Evolutionary conservation across 345 rosid species (phyloP).

Genomic region (Eucalyptus victrix): DNA sequence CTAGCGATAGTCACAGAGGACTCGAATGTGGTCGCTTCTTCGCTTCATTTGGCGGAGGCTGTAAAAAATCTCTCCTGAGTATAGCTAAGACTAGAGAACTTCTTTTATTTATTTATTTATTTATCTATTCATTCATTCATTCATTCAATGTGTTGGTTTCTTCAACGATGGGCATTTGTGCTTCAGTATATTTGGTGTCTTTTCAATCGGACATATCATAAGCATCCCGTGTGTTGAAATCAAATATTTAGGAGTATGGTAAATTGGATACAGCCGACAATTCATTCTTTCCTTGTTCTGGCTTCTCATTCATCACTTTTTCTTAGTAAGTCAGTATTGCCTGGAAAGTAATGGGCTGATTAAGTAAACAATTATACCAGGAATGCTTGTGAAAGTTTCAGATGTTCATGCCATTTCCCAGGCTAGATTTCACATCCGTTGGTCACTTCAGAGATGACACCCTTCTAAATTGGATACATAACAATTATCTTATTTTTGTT

Average conservation of each 20-base stretch:
- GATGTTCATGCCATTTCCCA: neutral
- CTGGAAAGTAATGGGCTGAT: neutral
- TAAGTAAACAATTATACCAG: neutral
- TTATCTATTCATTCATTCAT: too few species aligned
- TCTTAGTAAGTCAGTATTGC: neutral
- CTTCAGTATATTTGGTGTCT: neutral
- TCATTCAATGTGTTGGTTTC: too few species aligned
- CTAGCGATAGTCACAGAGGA: too few species aligned
- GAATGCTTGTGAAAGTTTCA: neutral
- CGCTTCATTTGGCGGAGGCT: too few species aligned
- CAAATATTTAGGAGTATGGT: neutral
- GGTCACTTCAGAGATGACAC: neutral
- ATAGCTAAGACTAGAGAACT: too few species aligned
- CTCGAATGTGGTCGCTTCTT: too few species aligned
- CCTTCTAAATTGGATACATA: neutral
- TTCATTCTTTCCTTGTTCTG: neutral
- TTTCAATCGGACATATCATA: neutral
- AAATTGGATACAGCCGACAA: fast-evolving
- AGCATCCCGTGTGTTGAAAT: neutral
- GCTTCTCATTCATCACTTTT: neutral
- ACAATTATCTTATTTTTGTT: neutral
- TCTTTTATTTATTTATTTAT: too few species aligned
- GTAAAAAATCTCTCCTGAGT: too few species aligned
- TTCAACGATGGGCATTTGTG: neutral
- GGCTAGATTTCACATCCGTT: neutral